Percentiles rank a stretch among this genome's conserved stretches.
Evolutionary conservation across 169 alveolate genomes (phyloP).

Genomic region (Perkinsus chesapeaki): DNA sequence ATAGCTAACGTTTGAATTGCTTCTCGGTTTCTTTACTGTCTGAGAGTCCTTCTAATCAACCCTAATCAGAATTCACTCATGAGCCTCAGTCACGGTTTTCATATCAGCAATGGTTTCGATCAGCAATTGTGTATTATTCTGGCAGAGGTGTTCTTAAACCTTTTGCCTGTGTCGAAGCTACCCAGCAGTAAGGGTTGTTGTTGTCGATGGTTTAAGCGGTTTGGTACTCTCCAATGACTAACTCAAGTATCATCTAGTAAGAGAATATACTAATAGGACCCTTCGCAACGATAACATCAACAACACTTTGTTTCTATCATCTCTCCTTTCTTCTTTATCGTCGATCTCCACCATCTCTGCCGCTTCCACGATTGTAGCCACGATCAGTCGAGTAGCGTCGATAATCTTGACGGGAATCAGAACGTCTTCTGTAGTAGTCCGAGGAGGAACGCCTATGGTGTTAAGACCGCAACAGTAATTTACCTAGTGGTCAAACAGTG

Average conservation of each 20-base stretch:
- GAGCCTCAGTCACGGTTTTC: too few relatives aligned
- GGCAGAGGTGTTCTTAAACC: too few relatives aligned
- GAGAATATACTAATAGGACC: not conserved
- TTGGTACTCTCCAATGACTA: too few relatives aligned
- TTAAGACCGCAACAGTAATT: not conserved
- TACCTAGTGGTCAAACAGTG: not conserved
- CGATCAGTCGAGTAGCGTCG: not conserved
- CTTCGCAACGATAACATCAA: not conserved
- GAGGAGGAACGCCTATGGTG: constrained; percentile 1
- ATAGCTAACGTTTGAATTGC: too few relatives aligned
- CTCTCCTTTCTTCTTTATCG: not conserved
- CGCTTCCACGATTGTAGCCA: not conserved
- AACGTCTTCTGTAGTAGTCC: not conserved
- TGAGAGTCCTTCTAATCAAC: too few relatives aligned
- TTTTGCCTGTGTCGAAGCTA: too few relatives aligned
- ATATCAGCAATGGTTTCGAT: too few relatives aligned
- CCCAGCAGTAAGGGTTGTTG: too few relatives aligned
- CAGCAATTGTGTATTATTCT: too few relatives aligned
- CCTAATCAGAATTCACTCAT: too few relatives aligned
- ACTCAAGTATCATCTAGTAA: not conserved
- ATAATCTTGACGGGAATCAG: not conserved
- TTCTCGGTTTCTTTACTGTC: too few relatives aligned
- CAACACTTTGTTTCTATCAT: not conserved
- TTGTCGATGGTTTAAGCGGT: too few relatives aligned
- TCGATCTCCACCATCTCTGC: not conserved